Evolutionary conservation across 495 filamentous ascomycete species (phyloP).

Genomic region (Apiosordaria backusii): DNA sequence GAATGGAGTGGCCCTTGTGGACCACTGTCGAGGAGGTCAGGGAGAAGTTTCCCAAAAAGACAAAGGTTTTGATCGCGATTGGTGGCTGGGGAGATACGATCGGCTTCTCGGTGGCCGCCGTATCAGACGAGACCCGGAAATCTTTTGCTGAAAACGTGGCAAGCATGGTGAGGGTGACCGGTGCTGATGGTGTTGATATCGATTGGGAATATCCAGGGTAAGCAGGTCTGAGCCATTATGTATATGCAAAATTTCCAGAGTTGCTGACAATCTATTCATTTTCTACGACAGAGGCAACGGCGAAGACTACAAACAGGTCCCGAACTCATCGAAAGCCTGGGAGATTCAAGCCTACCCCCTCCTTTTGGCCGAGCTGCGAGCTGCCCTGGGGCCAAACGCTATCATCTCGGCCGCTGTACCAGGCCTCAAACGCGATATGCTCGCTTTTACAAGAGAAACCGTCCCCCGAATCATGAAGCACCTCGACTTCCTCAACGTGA

Average conservation of each 20-base stretch:
- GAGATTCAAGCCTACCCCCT: constrained; percentile 64
- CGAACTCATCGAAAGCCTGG: constrained; percentile 58
- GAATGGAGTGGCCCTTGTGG: constrained; percentile 55
- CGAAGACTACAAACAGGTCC: constrained; percentile 65
- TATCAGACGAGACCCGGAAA: constrained; percentile 48
- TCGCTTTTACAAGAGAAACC: constrained; percentile 63
- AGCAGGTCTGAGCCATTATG: constrained; percentile 9
- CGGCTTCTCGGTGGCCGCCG: constrained; percentile 59
- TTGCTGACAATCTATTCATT: neutral
- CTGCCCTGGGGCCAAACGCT: constrained; percentile 56
- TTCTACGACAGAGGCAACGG: constrained; percentile 61
- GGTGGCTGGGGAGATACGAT: constrained; percentile 69
- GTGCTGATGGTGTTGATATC: constrained; percentile 66
- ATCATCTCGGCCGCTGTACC: constrained; percentile 69
- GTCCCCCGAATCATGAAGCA: constrained; percentile 60
- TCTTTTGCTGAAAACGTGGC: constrained; percentile 63
- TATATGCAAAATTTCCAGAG: neutral
- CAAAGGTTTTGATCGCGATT: constrained; percentile 66
- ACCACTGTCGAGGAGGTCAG: constrained; percentile 55
- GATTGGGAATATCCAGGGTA: constrained; percentile 79
- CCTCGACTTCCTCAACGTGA: constrained; percentile 73
- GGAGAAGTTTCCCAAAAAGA: constrained; percentile 53
- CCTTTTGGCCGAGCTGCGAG: constrained; percentile 58
- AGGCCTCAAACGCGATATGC: constrained; percentile 64
- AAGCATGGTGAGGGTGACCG: constrained; percentile 56